phyloP scores from a whole-genome alignment of 345 rosid species.

The Salix purpurea region DNA sequence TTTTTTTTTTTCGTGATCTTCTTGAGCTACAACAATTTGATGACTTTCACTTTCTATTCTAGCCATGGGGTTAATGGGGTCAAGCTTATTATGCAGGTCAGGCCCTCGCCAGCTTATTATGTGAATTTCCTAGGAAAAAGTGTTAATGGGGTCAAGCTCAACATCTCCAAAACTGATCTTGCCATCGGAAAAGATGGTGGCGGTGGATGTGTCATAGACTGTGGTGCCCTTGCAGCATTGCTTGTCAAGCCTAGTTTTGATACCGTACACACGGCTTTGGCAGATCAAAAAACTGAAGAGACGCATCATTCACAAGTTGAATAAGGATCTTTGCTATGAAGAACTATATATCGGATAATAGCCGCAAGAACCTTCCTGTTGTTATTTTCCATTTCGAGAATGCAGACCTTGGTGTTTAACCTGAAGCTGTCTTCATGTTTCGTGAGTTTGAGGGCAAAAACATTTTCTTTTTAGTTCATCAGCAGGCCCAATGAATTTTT shows the following conservation, averaged over 20 bases:
- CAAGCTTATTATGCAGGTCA: no score
- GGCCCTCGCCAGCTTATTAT: no score
- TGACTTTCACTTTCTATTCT: not conserved
- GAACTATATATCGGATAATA: not conserved
- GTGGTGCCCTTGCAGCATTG: not conserved
- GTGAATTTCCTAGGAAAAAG: not conserved
- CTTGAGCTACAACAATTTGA: no score
- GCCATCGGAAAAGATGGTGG: not conserved
- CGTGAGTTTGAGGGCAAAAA: not conserved
- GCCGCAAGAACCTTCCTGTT: constrained; percentile 1
- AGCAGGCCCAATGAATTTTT: no score
- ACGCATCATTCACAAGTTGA: not conserved
- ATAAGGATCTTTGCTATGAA: constrained; percentile 1
- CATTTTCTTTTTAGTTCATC: not conserved
- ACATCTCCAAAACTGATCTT: not conserved
- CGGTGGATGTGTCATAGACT: not conserved
- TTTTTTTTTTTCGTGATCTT: no score
- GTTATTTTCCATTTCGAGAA: not conserved
- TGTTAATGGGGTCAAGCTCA: not conserved
- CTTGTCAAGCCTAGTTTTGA: not conserved
- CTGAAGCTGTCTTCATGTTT: not conserved
- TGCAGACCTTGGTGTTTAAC: not conserved
- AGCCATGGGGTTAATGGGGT: not conserved
- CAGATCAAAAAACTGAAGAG: not conserved
- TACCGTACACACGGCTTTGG: not conserved